A percentile compares a stretch with the other conserved stretches of the same genome.
Evolutionary conservation across 257 asterid genomes (phyloP).

Genomic region (Scutellaria galericulata): DNA sequence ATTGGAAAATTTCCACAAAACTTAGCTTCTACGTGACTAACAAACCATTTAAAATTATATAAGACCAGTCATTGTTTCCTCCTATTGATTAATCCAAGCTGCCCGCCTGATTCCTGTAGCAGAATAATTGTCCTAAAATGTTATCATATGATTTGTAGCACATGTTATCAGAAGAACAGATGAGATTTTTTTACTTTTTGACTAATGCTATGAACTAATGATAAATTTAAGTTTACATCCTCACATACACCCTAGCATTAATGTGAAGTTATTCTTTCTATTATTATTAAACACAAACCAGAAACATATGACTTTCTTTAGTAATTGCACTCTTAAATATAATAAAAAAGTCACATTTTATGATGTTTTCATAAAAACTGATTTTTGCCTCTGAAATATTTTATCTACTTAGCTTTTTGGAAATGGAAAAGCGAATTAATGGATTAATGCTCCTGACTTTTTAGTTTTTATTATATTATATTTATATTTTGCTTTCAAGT

Average conservation of each 20-base stretch:
- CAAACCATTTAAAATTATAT: conserved; percentile 3
- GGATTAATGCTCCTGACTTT: conserved; percentile 10
- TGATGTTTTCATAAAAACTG: neutral
- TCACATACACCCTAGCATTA: neutral
- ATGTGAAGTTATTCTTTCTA: too few species aligned
- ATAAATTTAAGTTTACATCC: neutral
- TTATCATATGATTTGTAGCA: conserved; percentile 8
- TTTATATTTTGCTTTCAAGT: neutral
- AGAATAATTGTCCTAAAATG: neutral
- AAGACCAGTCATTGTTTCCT: neutral
- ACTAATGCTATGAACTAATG: conserved; percentile 19
- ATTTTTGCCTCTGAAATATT: neutral
- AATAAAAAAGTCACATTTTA: conserved; percentile 1
- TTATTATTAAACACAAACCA: neutral
- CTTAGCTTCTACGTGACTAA: conserved; percentile 20
- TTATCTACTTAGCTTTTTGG: conserved; percentile 16
- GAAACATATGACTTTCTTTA: conserved; percentile 1
- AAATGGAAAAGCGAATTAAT: conserved; percentile 22
- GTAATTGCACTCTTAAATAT: neutral
- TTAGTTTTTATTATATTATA: neutral
- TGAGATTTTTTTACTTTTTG: conserved; percentile 5
- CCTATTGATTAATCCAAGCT: neutral
- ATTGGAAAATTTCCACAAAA: conserved; percentile 7
- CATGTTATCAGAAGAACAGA: conserved; percentile 9
- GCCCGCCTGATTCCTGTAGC: neutral